phyloP scores from a whole-genome alignment of 2,329 filamentous ascomycete species.

The Fusarium sambucinum region DNA sequence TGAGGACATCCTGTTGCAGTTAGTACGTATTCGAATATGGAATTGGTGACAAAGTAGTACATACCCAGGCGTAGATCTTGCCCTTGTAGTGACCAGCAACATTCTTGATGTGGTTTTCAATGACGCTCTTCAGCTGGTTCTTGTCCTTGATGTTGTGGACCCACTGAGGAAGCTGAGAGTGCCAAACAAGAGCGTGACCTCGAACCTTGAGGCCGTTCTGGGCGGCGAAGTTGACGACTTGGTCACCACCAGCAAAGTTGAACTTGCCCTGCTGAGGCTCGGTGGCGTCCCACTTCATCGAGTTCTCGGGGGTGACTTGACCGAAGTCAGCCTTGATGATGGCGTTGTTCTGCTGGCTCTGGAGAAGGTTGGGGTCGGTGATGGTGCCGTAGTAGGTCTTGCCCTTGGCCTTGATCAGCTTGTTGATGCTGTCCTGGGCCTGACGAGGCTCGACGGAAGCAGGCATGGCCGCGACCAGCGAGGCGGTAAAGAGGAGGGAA shows the following conservation, averaged over 20 bases:
- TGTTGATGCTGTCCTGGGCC: slow-evolving; percentile 18
- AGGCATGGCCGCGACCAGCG: slow-evolving; percentile 32
- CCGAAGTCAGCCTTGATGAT: slow-evolving; percentile 72
- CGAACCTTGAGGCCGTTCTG: slow-evolving; percentile 67
- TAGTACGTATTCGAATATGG: background rate
- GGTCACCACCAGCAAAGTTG: slow-evolving; percentile 69
- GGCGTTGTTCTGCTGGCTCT: slow-evolving; percentile 54
- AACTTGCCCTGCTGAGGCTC: slow-evolving; percentile 59
- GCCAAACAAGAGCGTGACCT: slow-evolving; percentile 76
- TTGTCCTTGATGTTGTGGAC: slow-evolving; percentile 68
- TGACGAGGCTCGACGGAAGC: slow-evolving; percentile 23
- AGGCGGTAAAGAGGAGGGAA: slow-evolving; percentile 26
- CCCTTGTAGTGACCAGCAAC: slow-evolving; percentile 71
- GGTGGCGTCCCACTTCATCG: slow-evolving; percentile 74
- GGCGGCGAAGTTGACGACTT: slow-evolving; percentile 69
- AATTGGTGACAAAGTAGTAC: background rate
- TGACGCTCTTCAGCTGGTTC: slow-evolving; percentile 64
- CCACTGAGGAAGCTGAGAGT: slow-evolving; percentile 71
- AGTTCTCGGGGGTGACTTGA: slow-evolving; percentile 76
- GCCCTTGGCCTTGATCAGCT: slow-evolving; percentile 63
- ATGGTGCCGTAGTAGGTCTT: slow-evolving; percentile 74
- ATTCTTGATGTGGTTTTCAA: slow-evolving; percentile 70
- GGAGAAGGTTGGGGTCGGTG: slow-evolving; percentile 66
- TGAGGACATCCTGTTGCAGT: slow-evolving; percentile 66
- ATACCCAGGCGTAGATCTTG: slow-evolving; percentile 59